Evolutionary conservation across 768 basidiomycete species (phyloP).

Genomic region (Calocybe cyanea): DNA sequence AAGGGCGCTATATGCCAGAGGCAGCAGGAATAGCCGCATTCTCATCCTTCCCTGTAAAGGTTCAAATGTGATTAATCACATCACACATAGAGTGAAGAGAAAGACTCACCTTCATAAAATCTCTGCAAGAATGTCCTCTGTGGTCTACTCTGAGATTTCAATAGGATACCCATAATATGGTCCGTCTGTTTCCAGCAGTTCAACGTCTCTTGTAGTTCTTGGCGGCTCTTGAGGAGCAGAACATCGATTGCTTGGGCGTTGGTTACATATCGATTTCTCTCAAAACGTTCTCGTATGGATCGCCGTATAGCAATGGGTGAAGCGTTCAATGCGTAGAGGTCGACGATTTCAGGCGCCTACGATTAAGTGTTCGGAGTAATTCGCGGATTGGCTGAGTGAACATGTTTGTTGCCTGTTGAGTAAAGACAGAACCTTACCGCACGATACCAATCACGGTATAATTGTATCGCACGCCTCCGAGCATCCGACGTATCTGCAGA

Average conservation of each 20-base stretch:
- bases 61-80: conserved; percentile 5
- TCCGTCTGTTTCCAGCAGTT: conserved; percentile 92
- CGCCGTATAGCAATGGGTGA: conserved; percentile 77
- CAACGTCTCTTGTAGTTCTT: conserved; percentile 92
- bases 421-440: conserved; percentile 47
- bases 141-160: conserved; percentile 41
- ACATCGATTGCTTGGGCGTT: conserved; percentile 84
- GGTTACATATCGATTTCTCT: conserved; percentile 77
- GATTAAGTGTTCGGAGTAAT: conserved; percentile 6
- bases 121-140: conserved; percentile 73
- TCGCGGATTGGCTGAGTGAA: conserved; percentile 5
- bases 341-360: conserved; percentile 88
- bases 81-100: neutral
- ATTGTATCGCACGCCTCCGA: conserved; percentile 60
- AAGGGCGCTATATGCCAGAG: conserved; percentile 34
- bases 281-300: conserved; percentile 82
- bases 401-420: too few relatives aligned
- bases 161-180: conserved; percentile 69
- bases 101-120: conserved; percentile 73
- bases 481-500: conserved; percentile 59
- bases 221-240: conserved; percentile 76
- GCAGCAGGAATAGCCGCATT: conserved; percentile 68
- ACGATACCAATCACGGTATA: conserved; percentile 95
- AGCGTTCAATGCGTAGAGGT: conserved; percentile 77
- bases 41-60: conserved; percentile 65